Evolutionary conservation across 2,329 filamentous ascomycete genomes (phyloP), one percentile per base, ranked within the genome.

Genomic region (Arthrobotrys musiformis): DNA sequence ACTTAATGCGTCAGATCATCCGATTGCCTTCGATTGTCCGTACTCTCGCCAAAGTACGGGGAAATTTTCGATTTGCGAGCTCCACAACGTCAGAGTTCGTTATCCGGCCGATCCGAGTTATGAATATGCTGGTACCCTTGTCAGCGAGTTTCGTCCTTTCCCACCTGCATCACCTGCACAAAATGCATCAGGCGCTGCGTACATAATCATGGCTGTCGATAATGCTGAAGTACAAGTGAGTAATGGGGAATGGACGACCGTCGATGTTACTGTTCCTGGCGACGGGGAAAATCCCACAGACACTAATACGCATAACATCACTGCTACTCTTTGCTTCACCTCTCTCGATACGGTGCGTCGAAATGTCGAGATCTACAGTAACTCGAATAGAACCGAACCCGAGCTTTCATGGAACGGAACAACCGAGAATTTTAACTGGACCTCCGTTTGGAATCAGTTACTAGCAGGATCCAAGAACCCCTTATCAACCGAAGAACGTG

Each of bases 1-100:
- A 2, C 62, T 70, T 46, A 70, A 70, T 42, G 66, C 66, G 15
- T 70, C 66, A 11, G 42, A 70, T 33, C 33, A 24, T 17, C 66
- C 54, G 7, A 70, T 54, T 13, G 4, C 28, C n/a, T 70, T 70
- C 42, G 54, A 61, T 28, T 70, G 66, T 11, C 68, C 68, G 15
- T 63, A 30, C 28, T 72, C 68, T 24, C 30, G 33, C 9, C 15
- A 19, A 9, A 42, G 26, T 33, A 5, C 4, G 7, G 2, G 6
- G 8, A 13, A n/a, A 6, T 70, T 61, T 24, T 37, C 66, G 4
- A 62, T 70, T 4, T 70, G 66, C 30, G 66, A 70, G n/a, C 54
- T 70, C 1, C 26, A 62, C 11, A 69, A 69, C 28, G 19, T 60
- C 2, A 58, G 60, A 60, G 37, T 35, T 6, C 30, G 37, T 48